Evolutionary conservation across 805 yeast genomes (phyloP).

Genomic region (Starmerella floricola): DNA sequence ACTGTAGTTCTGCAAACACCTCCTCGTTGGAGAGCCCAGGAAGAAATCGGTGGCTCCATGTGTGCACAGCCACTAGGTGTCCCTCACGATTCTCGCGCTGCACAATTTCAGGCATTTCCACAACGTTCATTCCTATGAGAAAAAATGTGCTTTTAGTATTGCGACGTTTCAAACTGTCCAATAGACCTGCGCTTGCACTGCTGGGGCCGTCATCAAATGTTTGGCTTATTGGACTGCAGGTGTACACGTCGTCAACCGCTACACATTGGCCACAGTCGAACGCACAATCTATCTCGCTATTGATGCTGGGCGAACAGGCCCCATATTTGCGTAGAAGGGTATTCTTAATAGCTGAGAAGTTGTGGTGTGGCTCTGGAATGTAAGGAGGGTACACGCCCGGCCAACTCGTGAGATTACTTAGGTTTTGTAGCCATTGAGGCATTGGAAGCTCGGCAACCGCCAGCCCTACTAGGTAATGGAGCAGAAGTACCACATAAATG

Average conservation of each 20-base stretch:
- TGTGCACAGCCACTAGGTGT: constrained; percentile 76
- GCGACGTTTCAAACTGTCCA: constrained; percentile 34
- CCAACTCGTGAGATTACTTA: constrained; percentile 69
- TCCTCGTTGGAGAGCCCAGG: constrained; percentile 70
- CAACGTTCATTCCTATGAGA: constrained; percentile 70
- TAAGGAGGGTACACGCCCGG: constrained; percentile 70
- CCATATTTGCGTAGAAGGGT: constrained; percentile 19
- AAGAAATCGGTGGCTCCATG: constrained; percentile 83
- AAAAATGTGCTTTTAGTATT: constrained; percentile 61
- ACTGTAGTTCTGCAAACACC: constrained; percentile 76
- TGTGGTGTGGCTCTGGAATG: constrained; percentile 55
- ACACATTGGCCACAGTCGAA: constrained; percentile 79
- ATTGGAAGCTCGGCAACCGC: constrained; percentile 27
- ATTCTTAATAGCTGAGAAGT: constrained; percentile 45
- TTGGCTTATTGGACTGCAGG: constrained; percentile 68
- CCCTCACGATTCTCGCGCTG: constrained; percentile 44
- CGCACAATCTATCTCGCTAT: constrained; percentile 44
- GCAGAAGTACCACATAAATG: no score
- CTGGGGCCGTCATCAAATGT: constrained; percentile 96
- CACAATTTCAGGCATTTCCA: constrained; percentile 65
- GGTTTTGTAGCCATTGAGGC: constrained; percentile 66
- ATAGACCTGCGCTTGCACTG: constrained; percentile 48
- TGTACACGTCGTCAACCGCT: constrained; percentile 58
- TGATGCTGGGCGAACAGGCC: neutral
- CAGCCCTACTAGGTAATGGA: neutral